These are phyloP conservation scores for Oxytropis ochrocephala DNA, from an alignment of 306 rosid genomes.

Conservation along the genomic window DNA sequence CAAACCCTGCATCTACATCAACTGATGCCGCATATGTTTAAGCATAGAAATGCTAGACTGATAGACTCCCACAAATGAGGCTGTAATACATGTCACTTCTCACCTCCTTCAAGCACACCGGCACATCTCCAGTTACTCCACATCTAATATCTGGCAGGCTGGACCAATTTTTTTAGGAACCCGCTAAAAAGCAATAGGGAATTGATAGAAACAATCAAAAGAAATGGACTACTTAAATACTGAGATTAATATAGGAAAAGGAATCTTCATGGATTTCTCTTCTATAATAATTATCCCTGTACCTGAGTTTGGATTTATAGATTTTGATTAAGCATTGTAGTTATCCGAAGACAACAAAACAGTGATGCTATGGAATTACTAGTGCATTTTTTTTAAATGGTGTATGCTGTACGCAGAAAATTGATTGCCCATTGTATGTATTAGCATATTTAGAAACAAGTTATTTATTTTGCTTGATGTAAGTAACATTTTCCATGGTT, in stretches of 20 bases:
- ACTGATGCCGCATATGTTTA: not conserved
- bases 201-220: not conserved
- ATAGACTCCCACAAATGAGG: not conserved
- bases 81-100: not conserved
- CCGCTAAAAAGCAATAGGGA: not conserved
- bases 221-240: not conserved
- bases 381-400: not conserved
- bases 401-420: not conserved
- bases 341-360: not conserved
- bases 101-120: not conserved
- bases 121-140: not conserved
- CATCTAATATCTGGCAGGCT: not conserved
- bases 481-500: conserved; percentile 20
- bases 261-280: not conserved
- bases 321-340: not conserved
- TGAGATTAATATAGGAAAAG: not conserved
- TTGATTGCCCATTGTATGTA: conserved; percentile 7
- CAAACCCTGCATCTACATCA: not conserved
- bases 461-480: conserved; percentile 22
- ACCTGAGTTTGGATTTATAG: conserved; percentile 7
- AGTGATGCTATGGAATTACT: not conserved
- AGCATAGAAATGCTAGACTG: not conserved
- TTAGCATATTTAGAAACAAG: conserved; percentile 1
- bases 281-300: not conserved
- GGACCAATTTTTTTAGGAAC: not conserved